Conservation (phyloP, 2,329 filamentous ascomycete genomes). For the Colletotrichum australisinense region DNA sequence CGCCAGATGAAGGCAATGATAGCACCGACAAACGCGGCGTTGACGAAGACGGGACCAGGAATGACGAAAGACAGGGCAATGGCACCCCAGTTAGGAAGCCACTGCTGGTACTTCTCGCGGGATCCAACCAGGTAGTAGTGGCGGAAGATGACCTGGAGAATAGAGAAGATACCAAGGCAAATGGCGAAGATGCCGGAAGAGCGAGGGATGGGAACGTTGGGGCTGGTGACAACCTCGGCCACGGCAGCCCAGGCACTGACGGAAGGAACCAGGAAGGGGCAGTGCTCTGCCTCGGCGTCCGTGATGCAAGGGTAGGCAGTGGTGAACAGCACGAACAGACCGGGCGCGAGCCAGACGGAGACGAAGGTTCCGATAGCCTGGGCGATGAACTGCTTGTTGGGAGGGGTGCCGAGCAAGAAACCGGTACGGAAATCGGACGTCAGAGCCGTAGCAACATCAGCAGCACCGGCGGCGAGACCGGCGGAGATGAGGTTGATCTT, state of each 20-base stretch:
- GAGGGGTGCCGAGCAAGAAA: conserved; percentile 69
- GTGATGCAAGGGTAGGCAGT: conserved; percentile 73
- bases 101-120: conserved; percentile 64
- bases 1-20: conserved; percentile 64
- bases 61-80: conserved; percentile 70
- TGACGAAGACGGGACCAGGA: conserved; percentile 66
- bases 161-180: conserved; percentile 63
- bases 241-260: conserved; percentile 72
- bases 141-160: conserved; percentile 62
- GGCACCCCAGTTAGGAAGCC: conserved; percentile 72
- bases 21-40: conserved; percentile 69
- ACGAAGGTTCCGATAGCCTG: conserved; percentile 68
- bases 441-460: conserved; percentile 59
- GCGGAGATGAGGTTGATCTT: conserved; percentile 70
- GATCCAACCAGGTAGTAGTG: conserved; percentile 65
- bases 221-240: conserved; percentile 69
- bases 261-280: conserved; percentile 67
- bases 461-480: conserved; percentile 57
- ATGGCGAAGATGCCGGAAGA: conserved; percentile 69
- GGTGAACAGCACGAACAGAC: conserved; percentile 70
- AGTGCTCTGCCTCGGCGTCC: conserved; percentile 55
- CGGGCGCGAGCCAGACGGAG: conserved; percentile 69
- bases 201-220: conserved; percentile 64
- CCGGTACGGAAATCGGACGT: conserved; percentile 70
- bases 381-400: conserved; percentile 69